These are phyloP conservation scores for Trichophyton schoenleinii DNA, from an alignment of 2,329 filamentous ascomycete species.

Conservation along the genomic window DNA sequence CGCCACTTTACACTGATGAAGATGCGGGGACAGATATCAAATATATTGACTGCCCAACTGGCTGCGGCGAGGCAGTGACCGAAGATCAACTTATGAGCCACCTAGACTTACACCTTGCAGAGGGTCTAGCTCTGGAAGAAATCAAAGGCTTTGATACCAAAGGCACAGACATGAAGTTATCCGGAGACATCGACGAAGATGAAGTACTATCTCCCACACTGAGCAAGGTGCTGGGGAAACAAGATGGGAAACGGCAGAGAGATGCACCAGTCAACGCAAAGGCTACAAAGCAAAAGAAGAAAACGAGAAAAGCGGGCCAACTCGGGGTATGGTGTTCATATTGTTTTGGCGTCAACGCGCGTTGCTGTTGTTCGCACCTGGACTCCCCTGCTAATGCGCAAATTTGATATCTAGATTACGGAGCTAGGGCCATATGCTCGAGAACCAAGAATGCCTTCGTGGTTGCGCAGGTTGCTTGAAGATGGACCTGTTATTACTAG, in stretches of 20 bases:
- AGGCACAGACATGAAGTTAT: not conserved
- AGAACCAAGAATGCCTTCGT: conserved; percentile 61
- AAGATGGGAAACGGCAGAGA: not conserved
- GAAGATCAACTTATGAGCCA: conserved; percentile 45
- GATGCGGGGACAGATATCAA: conserved; percentile 7
- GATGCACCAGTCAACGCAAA: not conserved
- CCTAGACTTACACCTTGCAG: conserved; percentile 46
- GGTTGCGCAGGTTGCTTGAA: conserved; percentile 51
- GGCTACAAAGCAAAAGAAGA: conserved; percentile 2
- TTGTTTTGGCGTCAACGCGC: not conserved
- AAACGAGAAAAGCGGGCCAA: not conserved
- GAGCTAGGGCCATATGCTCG: conserved; percentile 61
- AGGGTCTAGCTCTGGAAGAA: conserved; percentile 35
- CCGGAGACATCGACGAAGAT: not conserved
- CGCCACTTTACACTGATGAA: not conserved
- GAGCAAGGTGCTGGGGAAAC: not conserved
- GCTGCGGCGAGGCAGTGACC: conserved; percentile 48
- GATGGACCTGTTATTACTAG: conserved; percentile 44
- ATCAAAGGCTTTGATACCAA: conserved; percentile 6
- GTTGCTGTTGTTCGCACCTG: not conserved
- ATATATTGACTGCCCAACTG: conserved; percentile 45
- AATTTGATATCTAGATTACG: conserved; percentile 29
- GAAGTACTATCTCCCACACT: not conserved
- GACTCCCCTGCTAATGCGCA: not conserved
- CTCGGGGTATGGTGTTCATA: conserved; percentile 1